Evolutionary conservation across 805 yeast species (phyloP).

Genomic region (Candida methanosorbosa): DNA sequence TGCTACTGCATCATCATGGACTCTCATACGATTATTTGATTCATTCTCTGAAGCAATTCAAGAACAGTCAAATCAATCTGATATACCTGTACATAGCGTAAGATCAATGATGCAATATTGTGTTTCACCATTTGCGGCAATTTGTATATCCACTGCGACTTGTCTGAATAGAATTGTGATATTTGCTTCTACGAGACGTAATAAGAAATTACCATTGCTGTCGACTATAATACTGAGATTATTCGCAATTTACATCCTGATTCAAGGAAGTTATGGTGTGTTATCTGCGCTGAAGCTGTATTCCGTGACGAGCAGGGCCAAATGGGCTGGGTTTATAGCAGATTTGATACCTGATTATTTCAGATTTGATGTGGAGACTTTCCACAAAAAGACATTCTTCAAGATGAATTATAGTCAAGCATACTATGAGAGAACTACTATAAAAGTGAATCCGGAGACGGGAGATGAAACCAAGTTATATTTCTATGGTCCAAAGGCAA

Average conservation of each 20-base stretch:
- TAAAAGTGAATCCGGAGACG: background rate
- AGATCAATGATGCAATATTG: constrained; percentile 41
- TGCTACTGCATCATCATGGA: constrained; percentile 9
- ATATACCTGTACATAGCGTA: constrained; percentile 19
- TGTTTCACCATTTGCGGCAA: constrained; percentile 39
- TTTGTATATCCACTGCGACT: constrained; percentile 51
- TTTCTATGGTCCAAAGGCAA: constrained; percentile 34
- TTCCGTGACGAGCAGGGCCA: no score
- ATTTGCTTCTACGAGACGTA: constrained; percentile 45
- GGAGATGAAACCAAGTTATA: constrained; percentile 18
- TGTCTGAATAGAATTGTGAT: constrained; percentile 48
- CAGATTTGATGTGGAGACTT: constrained; percentile 14
- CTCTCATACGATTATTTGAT: constrained; percentile 15
- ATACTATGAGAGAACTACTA: constrained; percentile 8
- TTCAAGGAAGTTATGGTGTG: constrained; percentile 28
- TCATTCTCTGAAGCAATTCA: constrained; percentile 24
- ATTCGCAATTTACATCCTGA: constrained; percentile 26
- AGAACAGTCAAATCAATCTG: constrained; percentile 23
- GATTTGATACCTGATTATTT: constrained; percentile 9
- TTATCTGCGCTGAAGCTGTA: constrained; percentile 21
- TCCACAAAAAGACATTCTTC: constrained; percentile 17
- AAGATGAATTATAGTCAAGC: constrained; percentile 16
- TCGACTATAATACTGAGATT: constrained; percentile 27
- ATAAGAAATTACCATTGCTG: constrained; percentile 23
- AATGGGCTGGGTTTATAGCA: background rate